Base-by-base conservation (phyloP, 1,139 yeast genomes). In the Candida albicans region DNA sequence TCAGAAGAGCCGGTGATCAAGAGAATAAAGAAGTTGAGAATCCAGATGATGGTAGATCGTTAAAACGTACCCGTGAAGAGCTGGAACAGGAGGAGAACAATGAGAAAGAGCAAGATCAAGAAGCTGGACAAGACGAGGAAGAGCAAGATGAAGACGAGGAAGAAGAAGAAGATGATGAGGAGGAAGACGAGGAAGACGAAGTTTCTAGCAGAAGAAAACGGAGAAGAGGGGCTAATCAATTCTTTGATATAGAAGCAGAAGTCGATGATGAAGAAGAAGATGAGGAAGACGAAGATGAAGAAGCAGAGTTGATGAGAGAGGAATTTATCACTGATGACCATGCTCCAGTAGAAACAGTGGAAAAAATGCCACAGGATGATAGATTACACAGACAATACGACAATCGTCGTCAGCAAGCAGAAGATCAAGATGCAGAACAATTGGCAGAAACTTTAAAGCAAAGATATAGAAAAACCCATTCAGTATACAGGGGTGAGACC, bases 241-340 rank as follows among this genome's bases (percentile, higher is more conserved):
- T 93, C 66, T 78, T 93, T 67, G 99, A 93, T 86, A 95, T 93
- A 45, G 99, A 93, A 73, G 99, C 99, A 47, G 99, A 93, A 63
- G 99, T 93, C 46, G 96, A 95, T 63, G 98, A 93, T 49, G 99
- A 93, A 54, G 99, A 93, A 47, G 99, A 93, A 53, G 99, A 93
- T 34, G 91, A 84, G 40, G 79, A 73, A 42, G 98, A 91, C 54
- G 98, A 90, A 48, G 96, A 79, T 47, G 84, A 89, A 53, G 97
- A 89, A 55, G 96, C 93, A 9, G 97, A 87, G 52, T 69, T 88
- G 35, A 80, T 87, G 45, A 80, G 91, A 56, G 95, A 90, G 59
- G 96, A 88, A 59, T 85, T 84, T 60, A 81, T 85, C 52, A 81
- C 83, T 8, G 96, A 86, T 54, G 95, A 85, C 50, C 85, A 77